Base-by-base conservation (phyloP, 2,329 filamentous ascomycete species). In the Polychaeton citri region DNA sequence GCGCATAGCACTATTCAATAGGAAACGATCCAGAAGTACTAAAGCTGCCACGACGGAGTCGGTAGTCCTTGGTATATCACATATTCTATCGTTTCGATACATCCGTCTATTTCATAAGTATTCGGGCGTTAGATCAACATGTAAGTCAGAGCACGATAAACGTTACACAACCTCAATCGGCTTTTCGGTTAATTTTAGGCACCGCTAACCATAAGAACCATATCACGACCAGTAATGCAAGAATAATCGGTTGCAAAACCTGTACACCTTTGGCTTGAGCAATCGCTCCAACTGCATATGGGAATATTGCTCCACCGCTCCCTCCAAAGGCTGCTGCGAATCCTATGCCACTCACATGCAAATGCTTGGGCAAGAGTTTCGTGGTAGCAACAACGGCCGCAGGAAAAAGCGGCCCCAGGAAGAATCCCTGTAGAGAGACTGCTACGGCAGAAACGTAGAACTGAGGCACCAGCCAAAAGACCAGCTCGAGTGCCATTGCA, bases 391-490 rank as follows among this genome's bases (percentile, higher is more conserved):
- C 75, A 7, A 90, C 70, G 0, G 74, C 80, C 1, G 77, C 79
- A 0, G 83, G 82, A 52, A 87, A 90, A 15, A 90, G 58, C 0
- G 84, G 83, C 0, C 83, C 84, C 0, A 88, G 66, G 49, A 87
- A 84, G 64, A 88, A 83, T 0, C 84, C 84, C 39, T 85, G 68
- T 0, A 87, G 58, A 0, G 73, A 66, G 16, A 86, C 79, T 18
- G 80, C 77, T 10, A 86, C 65, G 6, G 80, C 75, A 0, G 79
- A 81, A 19, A 81, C 77, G 41, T 81, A 69, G 52, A 88, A 84
- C 38, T 74, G 72, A 0, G 82, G 82, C 0, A 90, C 76, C 3
- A 87, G 73, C 83, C 83, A 90, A 62, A 87, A 84, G 39, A 87
- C 58, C 2, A 90, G 61, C 51, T 85, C 70, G 19, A 85, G 65